Conservation (phyloP, 1,284 basidiomycete species). For the Heterobasidion occidentale region DNA sequence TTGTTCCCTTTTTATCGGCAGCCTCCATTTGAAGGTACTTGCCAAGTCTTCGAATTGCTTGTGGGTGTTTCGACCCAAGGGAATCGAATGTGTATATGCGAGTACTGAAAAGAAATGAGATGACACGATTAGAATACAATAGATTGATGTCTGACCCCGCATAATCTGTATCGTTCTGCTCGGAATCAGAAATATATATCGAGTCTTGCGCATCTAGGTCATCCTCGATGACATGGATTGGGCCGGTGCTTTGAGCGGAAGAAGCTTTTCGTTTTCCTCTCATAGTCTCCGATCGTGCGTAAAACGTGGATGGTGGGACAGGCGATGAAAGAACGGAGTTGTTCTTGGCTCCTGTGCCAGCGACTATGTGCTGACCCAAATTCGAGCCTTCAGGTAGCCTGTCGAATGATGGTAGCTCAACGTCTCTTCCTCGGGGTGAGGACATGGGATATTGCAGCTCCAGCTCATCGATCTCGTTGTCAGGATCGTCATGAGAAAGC, state of each 20-base stretch:
- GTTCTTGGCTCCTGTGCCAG: no score
- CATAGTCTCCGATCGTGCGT: constrained; percentile 7
- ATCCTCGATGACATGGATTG: not conserved
- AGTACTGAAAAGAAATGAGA: constrained; percentile 37
- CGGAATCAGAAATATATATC: not conserved
- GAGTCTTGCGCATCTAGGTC: not conserved
- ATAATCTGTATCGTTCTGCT: not conserved
- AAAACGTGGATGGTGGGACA: constrained; percentile 9
- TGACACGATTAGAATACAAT: not conserved
- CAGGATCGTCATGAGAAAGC: not conserved
- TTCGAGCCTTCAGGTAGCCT: no score
- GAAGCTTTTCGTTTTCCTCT: constrained; percentile 10
- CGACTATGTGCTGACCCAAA: no score
- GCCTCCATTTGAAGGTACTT: constrained; percentile 78
- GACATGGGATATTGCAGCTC: no score
- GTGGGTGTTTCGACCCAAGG: constrained; percentile 61
- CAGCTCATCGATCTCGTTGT: not conserved
- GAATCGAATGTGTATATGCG: constrained; percentile 87
- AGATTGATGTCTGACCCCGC: not conserved
- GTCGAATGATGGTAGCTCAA: no score
- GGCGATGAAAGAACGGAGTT: not conserved
- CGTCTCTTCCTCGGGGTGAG: no score
- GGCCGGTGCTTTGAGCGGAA: no score
- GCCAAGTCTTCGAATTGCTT: constrained; percentile 53
- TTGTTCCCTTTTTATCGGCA: constrained; percentile 56